Base-by-base conservation (phyloP, 2,329 filamentous ascomycete genomes). In the Fusarium sp. region DNA sequence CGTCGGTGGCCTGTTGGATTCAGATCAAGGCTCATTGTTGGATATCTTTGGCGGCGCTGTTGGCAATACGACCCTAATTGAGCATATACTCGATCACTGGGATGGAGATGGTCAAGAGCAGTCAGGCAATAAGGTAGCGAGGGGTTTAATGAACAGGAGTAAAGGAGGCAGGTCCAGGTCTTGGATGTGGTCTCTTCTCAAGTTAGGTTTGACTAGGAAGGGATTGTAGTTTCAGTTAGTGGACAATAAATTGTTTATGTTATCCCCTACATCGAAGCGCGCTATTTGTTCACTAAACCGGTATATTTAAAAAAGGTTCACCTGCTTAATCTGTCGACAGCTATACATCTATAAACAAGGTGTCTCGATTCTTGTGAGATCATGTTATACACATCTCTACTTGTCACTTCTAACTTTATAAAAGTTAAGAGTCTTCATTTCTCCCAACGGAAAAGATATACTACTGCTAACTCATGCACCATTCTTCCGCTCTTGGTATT, bases 11-110 rank as follows among this genome's bases (percentile, higher is more conserved):
- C 66, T 83, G 36, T 15, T 79, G 3, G 75, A 74, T 14, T 74
- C 68, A 15, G 73, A 74, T 2, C 54, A 72, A 10, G 71, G 65
- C 4, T 79, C 77, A 2, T 61, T 83, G 4, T 49, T 78, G 2
- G 73, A 80, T 18, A 54, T 81, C 1, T 57, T 82, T 1, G 80
- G 78, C 17, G 80, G 80, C 14, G 75, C 80, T 2, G 68, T 83
- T 10, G 79, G 80, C 5, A 83, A 83, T 48, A 72, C 75, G 6
- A 83, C 81, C 0, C 73, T 83, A 7, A 70, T 83, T 13, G 76
- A 80, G 40, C 74, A 80, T 18, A 72, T 80, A 6, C 36, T 81
- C 6, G 71, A 68, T 10, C 78, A 82, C 49, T 83, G 78, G 77
- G 78, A 78, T 9, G 28, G 54, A 3, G 36, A 31, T 13, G 18